Base-by-base conservation (phyloP, 1,284 basidiomycete genomes). In the Cutaneotrichosporon mucoides region DNA sequence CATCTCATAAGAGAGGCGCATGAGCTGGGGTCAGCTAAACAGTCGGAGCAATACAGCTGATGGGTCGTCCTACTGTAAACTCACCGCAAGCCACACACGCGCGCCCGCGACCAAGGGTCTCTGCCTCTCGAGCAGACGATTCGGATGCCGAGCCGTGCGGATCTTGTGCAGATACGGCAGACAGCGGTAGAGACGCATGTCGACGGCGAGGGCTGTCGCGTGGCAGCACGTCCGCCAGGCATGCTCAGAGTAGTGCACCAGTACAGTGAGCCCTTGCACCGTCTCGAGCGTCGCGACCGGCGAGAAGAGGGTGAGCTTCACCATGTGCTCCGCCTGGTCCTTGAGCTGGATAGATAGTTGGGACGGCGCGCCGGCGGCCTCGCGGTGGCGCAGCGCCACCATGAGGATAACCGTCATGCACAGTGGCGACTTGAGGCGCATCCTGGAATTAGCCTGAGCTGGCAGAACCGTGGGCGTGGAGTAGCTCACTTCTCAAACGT, bases 191-290 rank as follows among this genome's bases (percentile, higher is more conserved):
- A 72, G 59, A 5, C 66, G 64, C 66, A 72, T 68, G 48, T 72
- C 70, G 40, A 68, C 54, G 47, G 68, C 70, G 11, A 72, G 63
- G 15, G 64, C 66, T 43, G 69, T 54, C 24, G 68, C 68, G 41
- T 70, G 70, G 41, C 65, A 64, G 51, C 70, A 68, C n/a, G 62
- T 65, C 44, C 69, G 53, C 70, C 70, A 72, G 8, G 61, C 63
- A 7, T 69, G 68, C 16, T 60, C 58, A 8, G 56, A 57, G 36
- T 43, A 58, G 7, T 48, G 44, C 5, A 55, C 6, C 1, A 53
- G 24, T 1, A 64, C 45, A 6, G 51, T 35, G 42, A 70, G 64
- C 3, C 66, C 68, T 53, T 70, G 68, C 12, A 72, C 56, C 1
- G 59, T 59, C 57, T 72, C 70, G 9, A 69, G 58, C 15, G 60